Evolutionary conservation across 2,329 filamentous ascomycete species (phyloP), one percentile per base, ranked within the genome.

Genomic region (Pseudogymnoascus sp.): DNA sequence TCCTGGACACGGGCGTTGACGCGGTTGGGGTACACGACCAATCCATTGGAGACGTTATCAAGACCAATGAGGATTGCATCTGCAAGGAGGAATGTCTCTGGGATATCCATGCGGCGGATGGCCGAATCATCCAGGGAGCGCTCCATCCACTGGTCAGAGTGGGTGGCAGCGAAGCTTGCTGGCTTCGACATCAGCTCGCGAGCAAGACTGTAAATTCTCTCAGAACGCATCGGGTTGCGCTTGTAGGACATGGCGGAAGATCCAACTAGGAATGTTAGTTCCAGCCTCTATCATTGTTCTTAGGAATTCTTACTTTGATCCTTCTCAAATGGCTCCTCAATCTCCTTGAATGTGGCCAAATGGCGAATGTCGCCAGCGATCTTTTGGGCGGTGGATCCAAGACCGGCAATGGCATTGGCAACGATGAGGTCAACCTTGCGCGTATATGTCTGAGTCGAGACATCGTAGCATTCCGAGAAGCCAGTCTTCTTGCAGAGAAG

Each of bases 251-350:
- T 82, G 62, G 85, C 85, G 57, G 78, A 82, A 47, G 79, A 84
- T 28, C 87, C 89, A 67, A 92, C 47, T 54, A 54, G 9, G 3
- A 8, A 54, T 33, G 28, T 54, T 35, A 54, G 16, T 28, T 18
- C 28, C 18, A 5, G 3, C 2, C 9, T 35, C 5, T 33, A 54
- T 54, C 5, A 54, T 54, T 50, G 14, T 18, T 20, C 9, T 54
- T 35, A 9, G 28, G 2, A 20, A 2, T 54, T 8, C 47, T 35
- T 54, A 54, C 47, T 91, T 75, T 95, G 90, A 66, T 86, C 83
- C 68, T 85, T 85, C 76, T 92, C 89, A 68, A 91, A 90, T 0
- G 89, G 90, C 78, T 92, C 89, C 71, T 95, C 92, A 62, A 94
- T 78, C 74, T 95, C 90, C 79, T 96, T 95, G 75, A 86, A 82